A percentile compares a stretch with the other conserved stretches of the same genome.
These are phyloP conservation scores for Populus simonii DNA, from an alignment of 345 rosid species.

Conservation along the genomic window DNA sequence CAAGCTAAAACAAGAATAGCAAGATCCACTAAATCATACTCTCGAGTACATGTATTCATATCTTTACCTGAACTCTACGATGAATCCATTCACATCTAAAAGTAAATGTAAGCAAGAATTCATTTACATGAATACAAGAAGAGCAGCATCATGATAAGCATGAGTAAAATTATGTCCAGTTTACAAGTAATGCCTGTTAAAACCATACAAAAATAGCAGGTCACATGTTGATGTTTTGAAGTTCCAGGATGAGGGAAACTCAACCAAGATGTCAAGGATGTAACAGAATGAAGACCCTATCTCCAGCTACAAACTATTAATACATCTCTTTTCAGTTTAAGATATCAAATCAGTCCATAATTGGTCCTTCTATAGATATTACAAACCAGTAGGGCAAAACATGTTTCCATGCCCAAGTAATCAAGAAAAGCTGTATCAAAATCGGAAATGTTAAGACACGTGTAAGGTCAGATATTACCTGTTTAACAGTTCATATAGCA, in stretches of 20 bases:
- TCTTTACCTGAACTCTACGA: background rate
- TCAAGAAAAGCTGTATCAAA: background rate
- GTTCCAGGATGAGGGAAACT: background rate
- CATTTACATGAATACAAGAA: background rate
- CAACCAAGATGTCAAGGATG: background rate
- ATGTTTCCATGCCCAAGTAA: background rate
- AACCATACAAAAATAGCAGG: background rate
- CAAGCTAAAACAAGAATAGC: slow-evolving; percentile 55
- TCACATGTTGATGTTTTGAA: background rate
- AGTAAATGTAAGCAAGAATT: background rate
- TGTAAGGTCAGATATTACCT: background rate
- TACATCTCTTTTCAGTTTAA: background rate
- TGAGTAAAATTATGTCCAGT: background rate
- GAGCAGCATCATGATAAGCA: background rate
- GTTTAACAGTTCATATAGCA: background rate
- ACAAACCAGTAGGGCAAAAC: background rate
- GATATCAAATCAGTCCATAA: background rate
- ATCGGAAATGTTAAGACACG: background rate
- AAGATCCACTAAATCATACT: slow-evolving; percentile 19
- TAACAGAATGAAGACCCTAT: background rate
- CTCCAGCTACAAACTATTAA: background rate
- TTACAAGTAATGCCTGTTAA: background rate
- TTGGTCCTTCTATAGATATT: background rate
- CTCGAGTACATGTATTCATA: slow-evolving; percentile 1
- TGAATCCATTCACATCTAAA: background rate